Evolutionary conservation across 306 rosid species (phyloP).

Genomic region (Lotus japonicus): DNA sequence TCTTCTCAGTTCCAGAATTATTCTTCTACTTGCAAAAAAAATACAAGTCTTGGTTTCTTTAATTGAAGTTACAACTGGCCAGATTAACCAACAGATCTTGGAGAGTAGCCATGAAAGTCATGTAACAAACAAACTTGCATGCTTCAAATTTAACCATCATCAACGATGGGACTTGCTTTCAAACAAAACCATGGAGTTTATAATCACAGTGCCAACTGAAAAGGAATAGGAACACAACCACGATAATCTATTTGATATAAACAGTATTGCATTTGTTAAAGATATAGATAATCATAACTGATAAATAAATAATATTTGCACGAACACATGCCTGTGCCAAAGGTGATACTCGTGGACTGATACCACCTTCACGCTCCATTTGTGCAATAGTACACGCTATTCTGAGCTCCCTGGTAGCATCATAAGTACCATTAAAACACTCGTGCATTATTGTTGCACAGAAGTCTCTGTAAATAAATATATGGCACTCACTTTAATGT

Average conservation of each 20-base stretch:
- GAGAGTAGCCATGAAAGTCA: not conserved
- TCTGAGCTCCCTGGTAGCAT: slow-evolving; percentile 75
- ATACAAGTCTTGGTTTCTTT: not conserved
- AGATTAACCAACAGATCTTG: slow-evolving; percentile 16
- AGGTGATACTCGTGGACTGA: slow-evolving; percentile 91
- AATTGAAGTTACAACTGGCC: slow-evolving; percentile 1
- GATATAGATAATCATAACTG: not conserved
- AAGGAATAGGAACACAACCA: slow-evolving; percentile 7
- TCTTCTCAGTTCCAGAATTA: slow-evolving; percentile 12
- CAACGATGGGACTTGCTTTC: not conserved
- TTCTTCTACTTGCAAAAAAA: not conserved
- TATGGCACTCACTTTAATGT: slow-evolving; percentile 53
- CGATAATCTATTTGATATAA: slow-evolving; percentile 2
- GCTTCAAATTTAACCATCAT: slow-evolving; percentile 5
- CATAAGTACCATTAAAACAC: slow-evolving; percentile 17
- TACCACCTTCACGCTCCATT: slow-evolving; percentile 98
- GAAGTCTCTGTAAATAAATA: slow-evolving; percentile 4
- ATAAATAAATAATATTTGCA: not conserved
- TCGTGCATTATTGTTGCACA: slow-evolving; percentile 12
- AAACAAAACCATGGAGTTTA: not conserved
- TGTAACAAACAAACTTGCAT: not conserved
- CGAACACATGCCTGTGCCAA: slow-evolving; percentile 70
- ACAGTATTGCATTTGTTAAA: slow-evolving; percentile 10
- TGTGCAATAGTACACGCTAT: slow-evolving; percentile 97
- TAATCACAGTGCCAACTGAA: not conserved